These are phyloP conservation scores for Bruguiera parviflora DNA, from an alignment of 345 rosid genomes.

Conservation along the genomic window DNA sequence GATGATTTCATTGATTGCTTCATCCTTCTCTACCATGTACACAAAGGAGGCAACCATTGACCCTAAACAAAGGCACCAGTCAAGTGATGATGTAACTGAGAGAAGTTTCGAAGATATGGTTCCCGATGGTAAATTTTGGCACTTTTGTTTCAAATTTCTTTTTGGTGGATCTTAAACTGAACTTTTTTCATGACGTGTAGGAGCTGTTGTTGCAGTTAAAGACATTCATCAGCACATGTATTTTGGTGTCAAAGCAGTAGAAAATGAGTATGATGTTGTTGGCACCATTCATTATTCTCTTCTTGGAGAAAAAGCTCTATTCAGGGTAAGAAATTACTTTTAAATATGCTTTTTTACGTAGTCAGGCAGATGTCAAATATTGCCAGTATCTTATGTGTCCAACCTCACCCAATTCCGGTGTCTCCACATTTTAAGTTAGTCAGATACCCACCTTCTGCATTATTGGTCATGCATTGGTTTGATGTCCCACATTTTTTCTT, in stretches of 20 bases:
- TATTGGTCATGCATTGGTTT: neutral
- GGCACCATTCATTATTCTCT: constrained; percentile 88
- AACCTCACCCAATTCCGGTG: too few species aligned
- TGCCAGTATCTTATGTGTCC: neutral
- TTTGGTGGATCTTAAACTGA: constrained; percentile 21
- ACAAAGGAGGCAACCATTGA: constrained; percentile 37
- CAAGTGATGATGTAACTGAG: constrained; percentile 37
- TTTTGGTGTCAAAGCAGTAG: constrained; percentile 67
- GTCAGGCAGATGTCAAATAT: neutral
- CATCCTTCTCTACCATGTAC: constrained; percentile 48
- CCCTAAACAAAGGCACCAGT: constrained; percentile 29
- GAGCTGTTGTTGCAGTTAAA: constrained; percentile 82
- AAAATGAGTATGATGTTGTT: constrained; percentile 43
- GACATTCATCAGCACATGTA: constrained; percentile 83
- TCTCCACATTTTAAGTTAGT: neutral
- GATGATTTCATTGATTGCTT: constrained; percentile 63
- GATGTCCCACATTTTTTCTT: neutral
- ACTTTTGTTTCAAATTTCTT: neutral
- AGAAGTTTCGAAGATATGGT: constrained; percentile 47
- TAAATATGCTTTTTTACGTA: constrained; percentile 7
- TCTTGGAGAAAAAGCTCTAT: constrained; percentile 78
- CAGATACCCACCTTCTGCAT: neutral
- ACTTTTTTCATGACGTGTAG: constrained; percentile 34
- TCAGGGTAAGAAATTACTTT: constrained; percentile 49
- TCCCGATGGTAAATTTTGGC: constrained; percentile 62